A percentile compares a stretch with the other conserved stretches of the same genome.
Evolutionary conservation across 2,329 filamentous ascomycete genomes (phyloP).

Genomic region (Colletotrichum trifolii): DNA sequence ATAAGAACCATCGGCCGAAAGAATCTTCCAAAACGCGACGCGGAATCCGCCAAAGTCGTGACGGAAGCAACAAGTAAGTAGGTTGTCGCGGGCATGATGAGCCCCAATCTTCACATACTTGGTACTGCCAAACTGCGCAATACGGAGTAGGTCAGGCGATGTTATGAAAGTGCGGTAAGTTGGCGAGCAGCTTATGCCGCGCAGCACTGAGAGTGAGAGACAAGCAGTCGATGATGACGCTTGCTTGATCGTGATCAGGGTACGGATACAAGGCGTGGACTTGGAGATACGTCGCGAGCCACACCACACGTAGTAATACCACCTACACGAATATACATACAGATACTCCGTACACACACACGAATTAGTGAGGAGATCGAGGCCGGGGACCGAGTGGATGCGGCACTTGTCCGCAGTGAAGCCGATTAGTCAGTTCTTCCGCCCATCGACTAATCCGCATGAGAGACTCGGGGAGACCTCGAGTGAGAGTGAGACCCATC

Average conservation of each 20-base stretch:
- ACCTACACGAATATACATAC: no score
- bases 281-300: no score
- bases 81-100: conserved; percentile 11
- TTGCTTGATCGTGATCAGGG: no score
- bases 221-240: neutral
- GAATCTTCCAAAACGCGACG: neutral
- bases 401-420: conserved; percentile 27
- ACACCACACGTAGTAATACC: no score
- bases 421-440: conserved; percentile 26
- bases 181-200: no score
- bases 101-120: neutral
- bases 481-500: conserved; percentile 2
- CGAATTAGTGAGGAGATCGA: no score
- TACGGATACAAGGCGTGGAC: no score
- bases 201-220: neutral
- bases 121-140: no score
- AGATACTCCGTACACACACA: no score
- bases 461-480: neutral
- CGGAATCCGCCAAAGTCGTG: neutral
- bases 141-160: conserved; percentile 10
- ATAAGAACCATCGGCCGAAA: neutral
- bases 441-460: neutral
- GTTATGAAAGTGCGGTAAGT: conserved; percentile 1
- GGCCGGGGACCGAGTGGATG: conserved; percentile 12
- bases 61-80: neutral